Evolutionary conservation across 176 grass and related monocot genomes (phyloP).

Genomic region (Oryza officinalis): DNA sequence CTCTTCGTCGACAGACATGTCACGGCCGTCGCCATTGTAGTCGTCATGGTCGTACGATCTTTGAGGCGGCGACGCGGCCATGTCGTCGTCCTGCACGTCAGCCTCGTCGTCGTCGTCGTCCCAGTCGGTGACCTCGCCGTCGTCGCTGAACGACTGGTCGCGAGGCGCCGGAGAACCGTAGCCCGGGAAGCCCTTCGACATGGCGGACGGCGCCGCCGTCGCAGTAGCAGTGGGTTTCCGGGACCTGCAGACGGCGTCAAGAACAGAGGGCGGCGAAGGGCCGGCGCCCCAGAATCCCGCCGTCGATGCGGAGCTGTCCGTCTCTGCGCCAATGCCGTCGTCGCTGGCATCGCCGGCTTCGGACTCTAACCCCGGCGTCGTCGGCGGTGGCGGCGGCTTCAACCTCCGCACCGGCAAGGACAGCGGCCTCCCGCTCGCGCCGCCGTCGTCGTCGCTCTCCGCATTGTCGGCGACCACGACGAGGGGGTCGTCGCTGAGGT

Average conservation of each 20-base stretch:
- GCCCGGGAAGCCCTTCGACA: background rate
- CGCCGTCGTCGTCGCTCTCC: constrained; percentile 22
- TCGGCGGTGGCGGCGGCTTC: constrained; percentile 15
- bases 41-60: constrained; percentile 14
- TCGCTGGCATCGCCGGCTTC: constrained; percentile 12
- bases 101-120: constrained; percentile 21
- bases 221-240: background rate
- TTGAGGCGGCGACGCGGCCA: constrained; percentile 30
- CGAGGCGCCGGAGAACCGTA: background rate
- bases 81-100: constrained; percentile 22
- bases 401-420: constrained; percentile 67
- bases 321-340: constrained; percentile 33
- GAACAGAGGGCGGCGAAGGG: constrained; percentile 48
- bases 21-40: background rate
- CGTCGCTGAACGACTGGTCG: constrained; percentile 28
- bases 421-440: constrained; percentile 43
- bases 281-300: constrained; percentile 18
- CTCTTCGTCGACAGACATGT: constrained; percentile 50
- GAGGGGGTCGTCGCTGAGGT: constrained; percentile 56
- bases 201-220: background rate
- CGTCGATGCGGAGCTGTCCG: constrained; percentile 38
- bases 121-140: constrained; percentile 37
- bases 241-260: constrained; percentile 23
- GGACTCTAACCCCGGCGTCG: background rate
- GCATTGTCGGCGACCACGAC: constrained; percentile 49